Conservation (phyloP, 2,329 filamentous ascomycete genomes). For the Venturia pyrina region DNA sequence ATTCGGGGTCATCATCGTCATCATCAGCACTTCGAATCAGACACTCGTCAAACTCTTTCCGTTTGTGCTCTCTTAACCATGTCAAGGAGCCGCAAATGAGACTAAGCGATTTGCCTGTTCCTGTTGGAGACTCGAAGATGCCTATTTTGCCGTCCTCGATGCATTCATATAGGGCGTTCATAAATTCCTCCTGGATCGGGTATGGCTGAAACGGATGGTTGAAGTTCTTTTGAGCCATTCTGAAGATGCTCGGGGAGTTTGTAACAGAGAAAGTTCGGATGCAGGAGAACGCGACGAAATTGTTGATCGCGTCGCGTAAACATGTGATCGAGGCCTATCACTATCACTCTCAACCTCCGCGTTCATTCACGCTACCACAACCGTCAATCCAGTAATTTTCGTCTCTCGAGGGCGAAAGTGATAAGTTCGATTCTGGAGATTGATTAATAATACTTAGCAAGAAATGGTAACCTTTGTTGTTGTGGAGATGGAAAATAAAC, state of each 20-base stretch:
- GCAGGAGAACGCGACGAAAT: background rate
- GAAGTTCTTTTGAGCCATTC: constrained; percentile 45
- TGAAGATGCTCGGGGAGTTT: background rate
- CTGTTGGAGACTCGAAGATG: constrained; percentile 89
- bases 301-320: background rate
- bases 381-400: too few species aligned
- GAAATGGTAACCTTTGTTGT: background rate
- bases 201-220: constrained; percentile 85
- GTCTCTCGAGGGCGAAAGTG: background rate
- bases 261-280: background rate
- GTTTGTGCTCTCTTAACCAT: constrained; percentile 80
- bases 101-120: constrained; percentile 80
- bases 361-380: too few species aligned
- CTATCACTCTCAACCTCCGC: too few species aligned
- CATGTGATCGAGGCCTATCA: background rate
- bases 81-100: constrained; percentile 82
- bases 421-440: background rate
- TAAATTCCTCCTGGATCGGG: constrained; percentile 78
- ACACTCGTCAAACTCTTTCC: constrained; percentile 45
- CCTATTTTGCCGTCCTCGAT: constrained; percentile 72
- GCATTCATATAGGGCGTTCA: constrained; percentile 71
- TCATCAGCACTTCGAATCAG: constrained; percentile 34
- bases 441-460: too few species aligned
- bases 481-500: background rate
- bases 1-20: constrained; percentile 62